Percentiles rank a stretch among this genome's conserved stretches.
phyloP scores from a whole-genome alignment of 129 eudicot genomes.

The Helianthus tuberosus region DNA sequence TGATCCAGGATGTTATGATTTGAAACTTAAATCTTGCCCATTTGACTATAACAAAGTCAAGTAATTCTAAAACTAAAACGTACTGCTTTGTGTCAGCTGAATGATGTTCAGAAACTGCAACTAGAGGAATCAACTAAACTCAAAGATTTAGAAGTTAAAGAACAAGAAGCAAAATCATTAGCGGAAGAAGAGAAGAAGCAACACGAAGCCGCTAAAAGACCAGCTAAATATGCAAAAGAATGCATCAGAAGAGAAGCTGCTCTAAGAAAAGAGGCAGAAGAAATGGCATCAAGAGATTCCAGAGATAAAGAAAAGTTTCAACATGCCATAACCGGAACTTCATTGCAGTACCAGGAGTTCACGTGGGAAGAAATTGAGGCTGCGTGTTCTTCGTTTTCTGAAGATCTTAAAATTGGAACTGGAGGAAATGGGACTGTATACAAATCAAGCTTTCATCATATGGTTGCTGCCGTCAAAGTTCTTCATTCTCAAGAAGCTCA shows the following conservation, averaged over 20 bases:
- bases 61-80: neutral
- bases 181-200: slow-evolving; percentile 53
- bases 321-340: slow-evolving; percentile 53
- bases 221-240: slow-evolving; percentile 57
- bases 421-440: slow-evolving; percentile 93
- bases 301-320: slow-evolving; percentile 68
- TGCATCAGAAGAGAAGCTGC: slow-evolving; percentile 65
- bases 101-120: slow-evolving; percentile 59
- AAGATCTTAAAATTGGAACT: slow-evolving; percentile 67
- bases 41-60: neutral
- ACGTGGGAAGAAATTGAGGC: slow-evolving; percentile 77
- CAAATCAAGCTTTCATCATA: slow-evolving; percentile 77
- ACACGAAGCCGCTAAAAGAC: slow-evolving; percentile 59
- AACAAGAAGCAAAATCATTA: slow-evolving; percentile 63
- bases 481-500: slow-evolving; percentile 73
- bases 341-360: slow-evolving; percentile 45
- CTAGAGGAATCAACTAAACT: slow-evolving; percentile 66
- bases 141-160: slow-evolving; percentile 55
- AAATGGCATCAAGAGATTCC: slow-evolving; percentile 47
- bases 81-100: slow-evolving; percentile 41
- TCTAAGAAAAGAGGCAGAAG: slow-evolving; percentile 64
- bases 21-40: neutral
- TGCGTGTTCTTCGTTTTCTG: slow-evolving; percentile 71
- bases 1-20: too few species aligned
- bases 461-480: slow-evolving; percentile 82